Conservation (phyloP, 441 rosid species). For the Erodium moschatum region DNA sequence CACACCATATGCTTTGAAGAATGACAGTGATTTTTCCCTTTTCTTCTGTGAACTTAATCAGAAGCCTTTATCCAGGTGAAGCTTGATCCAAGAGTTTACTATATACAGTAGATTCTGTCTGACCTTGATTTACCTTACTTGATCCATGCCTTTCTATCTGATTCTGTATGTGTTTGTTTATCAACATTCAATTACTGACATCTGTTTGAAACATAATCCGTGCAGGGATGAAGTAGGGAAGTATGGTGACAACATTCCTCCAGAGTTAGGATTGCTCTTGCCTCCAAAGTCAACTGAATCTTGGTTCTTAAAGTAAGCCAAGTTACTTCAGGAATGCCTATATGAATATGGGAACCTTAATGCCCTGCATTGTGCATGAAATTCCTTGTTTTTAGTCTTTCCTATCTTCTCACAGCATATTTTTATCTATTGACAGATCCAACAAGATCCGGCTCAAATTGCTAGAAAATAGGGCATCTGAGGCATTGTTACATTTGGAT, state of each 20-base stretch:
- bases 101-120: slow-evolving; percentile 1
- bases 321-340: slow-evolving; percentile 12
- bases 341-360: background rate
- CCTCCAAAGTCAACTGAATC: slow-evolving; percentile 59
- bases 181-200: background rate
- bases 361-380: slow-evolving; percentile 6
- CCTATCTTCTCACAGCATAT: slow-evolving; percentile 1
- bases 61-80: slow-evolving; percentile 64
- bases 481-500: slow-evolving; percentile 66
- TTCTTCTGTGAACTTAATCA: slow-evolving; percentile 47
- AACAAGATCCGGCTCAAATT: slow-evolving; percentile 49
- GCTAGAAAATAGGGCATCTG: slow-evolving; percentile 45
- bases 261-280: slow-evolving; percentile 61
- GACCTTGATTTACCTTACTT: too few species aligned
- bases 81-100: slow-evolving; percentile 12
- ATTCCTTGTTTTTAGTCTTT: slow-evolving; percentile 7
- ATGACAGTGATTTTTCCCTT: slow-evolving; percentile 57
- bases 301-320: slow-evolving; percentile 70
- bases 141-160: slow-evolving; percentile 7
- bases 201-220: slow-evolving; percentile 13
- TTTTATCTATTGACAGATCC: slow-evolving; percentile 43
- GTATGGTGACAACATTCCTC: slow-evolving; percentile 41
- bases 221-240: slow-evolving; percentile 59
- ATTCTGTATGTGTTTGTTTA: background rate
- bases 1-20: slow-evolving; percentile 66